Conservation (phyloP, 2,329 filamentous ascomycete genomes). For the Penicillium sp. region DNA sequence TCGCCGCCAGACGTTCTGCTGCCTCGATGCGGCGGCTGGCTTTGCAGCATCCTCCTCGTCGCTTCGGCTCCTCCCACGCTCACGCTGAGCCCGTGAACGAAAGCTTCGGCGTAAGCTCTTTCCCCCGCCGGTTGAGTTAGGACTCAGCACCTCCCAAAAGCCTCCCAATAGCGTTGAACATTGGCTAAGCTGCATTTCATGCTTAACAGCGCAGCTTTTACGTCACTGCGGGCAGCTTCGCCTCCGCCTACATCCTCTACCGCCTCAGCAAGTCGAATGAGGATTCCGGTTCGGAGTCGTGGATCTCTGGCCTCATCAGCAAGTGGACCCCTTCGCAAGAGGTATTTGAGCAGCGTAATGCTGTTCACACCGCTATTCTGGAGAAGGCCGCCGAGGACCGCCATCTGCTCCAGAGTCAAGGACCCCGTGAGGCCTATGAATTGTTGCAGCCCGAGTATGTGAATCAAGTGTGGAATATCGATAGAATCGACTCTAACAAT, state of each 20-base stretch:
- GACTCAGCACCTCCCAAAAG: conserved; percentile 10
- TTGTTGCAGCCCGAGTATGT: conserved; percentile 65
- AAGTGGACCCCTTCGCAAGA: conserved; percentile 55
- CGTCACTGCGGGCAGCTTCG: conserved; percentile 44
- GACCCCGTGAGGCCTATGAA: conserved; percentile 47
- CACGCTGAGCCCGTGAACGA: conserved; percentile 47
- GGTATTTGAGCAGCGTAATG: conserved; percentile 56
- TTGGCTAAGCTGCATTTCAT: conserved; percentile 19
- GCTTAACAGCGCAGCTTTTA: conserved; percentile 48
- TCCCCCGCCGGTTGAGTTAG: conserved; percentile 14
- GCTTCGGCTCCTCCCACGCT: conserved; percentile 44
- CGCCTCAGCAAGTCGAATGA: conserved; percentile 39
- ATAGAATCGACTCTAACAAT: conserved; percentile 7
- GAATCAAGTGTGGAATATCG: not conserved
- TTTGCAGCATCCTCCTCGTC: conserved; percentile 44
- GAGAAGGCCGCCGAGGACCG: conserved; percentile 63
- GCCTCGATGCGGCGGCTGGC: conserved; percentile 38
- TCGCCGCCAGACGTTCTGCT: conserved; percentile 42
- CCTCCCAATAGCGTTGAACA: conserved; percentile 7
- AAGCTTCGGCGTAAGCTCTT: conserved; percentile 45
- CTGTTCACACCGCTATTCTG: conserved; percentile 58
- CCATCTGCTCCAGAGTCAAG: conserved; percentile 55
- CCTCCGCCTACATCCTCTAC: conserved; percentile 45
- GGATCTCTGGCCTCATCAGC: conserved; percentile 51
- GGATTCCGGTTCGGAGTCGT: conserved; percentile 40